phyloP scores from a whole-genome alignment of 2,329 filamentous ascomycete genomes.

The Calonectria pseudoreteaudii region DNA sequence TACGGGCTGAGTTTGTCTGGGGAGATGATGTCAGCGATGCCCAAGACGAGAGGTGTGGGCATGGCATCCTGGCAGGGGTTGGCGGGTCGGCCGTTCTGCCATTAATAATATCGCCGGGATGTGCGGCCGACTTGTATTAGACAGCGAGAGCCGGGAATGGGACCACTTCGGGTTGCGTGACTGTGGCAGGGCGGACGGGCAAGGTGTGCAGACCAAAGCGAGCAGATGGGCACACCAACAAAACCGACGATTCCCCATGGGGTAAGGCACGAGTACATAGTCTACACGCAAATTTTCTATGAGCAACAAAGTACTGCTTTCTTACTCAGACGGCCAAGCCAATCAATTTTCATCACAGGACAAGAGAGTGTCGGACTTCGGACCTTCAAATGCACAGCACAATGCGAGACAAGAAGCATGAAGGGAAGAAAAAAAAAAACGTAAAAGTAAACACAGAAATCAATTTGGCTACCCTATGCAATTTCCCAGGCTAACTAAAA shows the following conservation, averaged over 20 bases:
- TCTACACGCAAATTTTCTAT: not conserved
- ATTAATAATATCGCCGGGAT: not conserved
- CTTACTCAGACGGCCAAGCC: not conserved
- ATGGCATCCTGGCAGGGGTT: too few species aligned
- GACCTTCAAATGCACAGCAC: not conserved
- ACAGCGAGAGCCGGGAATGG: not conserved
- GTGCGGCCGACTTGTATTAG: not conserved
- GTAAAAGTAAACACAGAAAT: not conserved
- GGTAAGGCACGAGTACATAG: not conserved
- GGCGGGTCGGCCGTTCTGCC: not conserved
- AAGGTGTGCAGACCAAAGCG: not conserved
- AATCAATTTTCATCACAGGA: not conserved
- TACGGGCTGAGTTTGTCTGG: not conserved
- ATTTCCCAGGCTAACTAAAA: conserved; percentile 2
- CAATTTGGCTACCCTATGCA: conserved; percentile 9
- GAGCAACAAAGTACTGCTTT: not conserved
- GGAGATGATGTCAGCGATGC: conserved; percentile 1
- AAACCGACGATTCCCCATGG: not conserved
- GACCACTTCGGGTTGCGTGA: not conserved
- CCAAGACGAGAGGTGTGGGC: not conserved
- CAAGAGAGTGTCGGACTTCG: not conserved
- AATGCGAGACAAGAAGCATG: too few species aligned
- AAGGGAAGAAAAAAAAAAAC: not conserved
- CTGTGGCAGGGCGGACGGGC: not conserved
- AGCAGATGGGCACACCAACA: not conserved